Evolutionary conservation across 441 rosid genomes (phyloP), one percentile per base, ranked within the genome.

Genomic region (Melastoma candidum): DNA sequence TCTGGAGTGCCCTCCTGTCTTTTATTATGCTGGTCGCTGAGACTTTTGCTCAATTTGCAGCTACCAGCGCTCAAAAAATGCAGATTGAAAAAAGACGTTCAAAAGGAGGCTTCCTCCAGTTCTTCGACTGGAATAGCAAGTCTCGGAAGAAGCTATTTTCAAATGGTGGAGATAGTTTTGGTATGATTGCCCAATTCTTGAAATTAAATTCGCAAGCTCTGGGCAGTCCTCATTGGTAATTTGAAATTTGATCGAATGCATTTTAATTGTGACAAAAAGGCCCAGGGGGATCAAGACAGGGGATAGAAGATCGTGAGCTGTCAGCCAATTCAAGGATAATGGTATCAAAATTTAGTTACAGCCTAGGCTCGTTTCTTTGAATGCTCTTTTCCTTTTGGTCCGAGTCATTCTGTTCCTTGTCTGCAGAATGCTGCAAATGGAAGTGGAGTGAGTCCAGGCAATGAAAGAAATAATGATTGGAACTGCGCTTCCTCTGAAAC

Each of bases 71-170:
- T 46, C 11, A 14, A 54, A 17, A 66, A 59, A 84, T 75, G 96
- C 96, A 84, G 74, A 80, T 74, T 26, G 84, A 84, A 68, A 78
- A 75, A 58, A 84, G 83, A 66, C 71, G 78, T 60, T 29, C 85
- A 2, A 83, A 78, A 68, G 89, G 93, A 67, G 74, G 84, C 24
- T 77, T 86, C 58, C 76, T 78, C 10, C 60, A 79, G 54, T 70
- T 86, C 49, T 92, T 88, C 66, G 89, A 84, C 62, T 92, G 98
- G 98, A 72, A 82, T 65, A 80, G 85, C 12, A 92, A 82, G 77
- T 88, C 95, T 54, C 68, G 81, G 44, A 86, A 84, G 83, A 88
- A 84, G 77, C 74, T 81, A 49, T 79, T 88, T 54, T 46, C 81
- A 6, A 73, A 53, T 67, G 68, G 59, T 55, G 62, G 76, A 1